Evolutionary conservation across 2,329 filamentous ascomycete genomes (phyloP), one percentile per base, ranked within the genome.

Genomic region (Waltergamsia citrina): DNA sequence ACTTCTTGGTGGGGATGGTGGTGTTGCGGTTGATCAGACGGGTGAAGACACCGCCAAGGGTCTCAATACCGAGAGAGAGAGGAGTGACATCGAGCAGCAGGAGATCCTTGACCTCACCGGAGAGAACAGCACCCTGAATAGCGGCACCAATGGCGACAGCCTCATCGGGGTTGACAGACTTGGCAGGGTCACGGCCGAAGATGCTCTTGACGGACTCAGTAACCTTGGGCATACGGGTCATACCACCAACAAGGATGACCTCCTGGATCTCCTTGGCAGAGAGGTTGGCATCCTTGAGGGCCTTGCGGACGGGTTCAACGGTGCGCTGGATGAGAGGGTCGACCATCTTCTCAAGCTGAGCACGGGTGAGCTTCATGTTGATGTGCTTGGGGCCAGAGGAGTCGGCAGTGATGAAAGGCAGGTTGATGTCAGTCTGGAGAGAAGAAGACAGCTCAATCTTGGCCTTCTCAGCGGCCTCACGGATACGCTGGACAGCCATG

Each of bases 221-320:
- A 47, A 96, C 90, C 82, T 95, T 95, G 60, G 90, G 90, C 88
- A 96, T 96, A 71, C 90, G 90, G 51, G 90, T 95, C 88, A 95
- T 95, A 67, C 90, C 90, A 79, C 90, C 90, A 36, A 96, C 90
- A 28, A 96, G 81, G 60, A 96, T 94, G 49, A 96, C 85, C 59
- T 96, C 90, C 67, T 95, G 85, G 58, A 96, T 93, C 42, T 95
- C 88, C 70, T 87, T 93, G 50, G 88, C 78, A 62, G 85, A 71
- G 30, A 96, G 78, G 63, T 81, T 79, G 59, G 90, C 90, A 63
- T 96, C 90, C 78, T 95, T 95, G 40, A 96, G 73, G 15, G 88
- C 90, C 78, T 94, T 95, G 65, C 87, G 85, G 48, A 95, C 90
- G 41, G 90, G 90, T 43, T 94, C 88, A 37, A 93, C 74, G 42